Percentiles rank a stretch among this genome's conserved stretches.
Conservation (phyloP, 257 asterid genomes). For the Sherardia arvensis region DNA sequence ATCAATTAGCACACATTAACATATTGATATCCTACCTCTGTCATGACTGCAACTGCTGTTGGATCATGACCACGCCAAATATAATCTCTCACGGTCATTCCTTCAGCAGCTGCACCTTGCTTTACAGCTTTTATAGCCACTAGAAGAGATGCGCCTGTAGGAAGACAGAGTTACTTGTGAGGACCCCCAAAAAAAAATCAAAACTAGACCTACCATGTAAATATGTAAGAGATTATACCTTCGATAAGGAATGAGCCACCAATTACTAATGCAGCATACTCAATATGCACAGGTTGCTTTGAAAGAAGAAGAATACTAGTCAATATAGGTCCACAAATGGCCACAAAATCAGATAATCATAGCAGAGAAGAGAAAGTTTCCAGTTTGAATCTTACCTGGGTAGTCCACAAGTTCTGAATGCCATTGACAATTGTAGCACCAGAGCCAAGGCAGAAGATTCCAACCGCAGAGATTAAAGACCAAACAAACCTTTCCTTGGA, state of each 20-base stretch:
- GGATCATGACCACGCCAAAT: constrained; percentile 99
- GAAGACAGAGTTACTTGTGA: not conserved
- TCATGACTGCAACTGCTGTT: constrained; percentile 97
- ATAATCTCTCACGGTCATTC: constrained; percentile 89
- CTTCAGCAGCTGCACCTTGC: constrained; percentile 97
- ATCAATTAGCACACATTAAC: not conserved
- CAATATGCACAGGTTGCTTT: constrained; percentile 86
- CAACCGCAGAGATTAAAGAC: constrained; percentile 98
- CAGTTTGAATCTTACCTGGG: constrained; percentile 42
- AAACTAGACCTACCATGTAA: not conserved
- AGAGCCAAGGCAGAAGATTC: constrained; percentile 94
- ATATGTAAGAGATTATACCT: constrained; percentile 33
- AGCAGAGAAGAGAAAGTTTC: constrained; percentile 9
- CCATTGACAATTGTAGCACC: constrained; percentile 97
- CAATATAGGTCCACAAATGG: not conserved
- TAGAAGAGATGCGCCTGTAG: constrained; percentile 76
- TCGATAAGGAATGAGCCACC: constrained; percentile 91
- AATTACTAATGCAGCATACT: constrained; percentile 89
- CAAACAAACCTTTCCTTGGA: constrained; percentile 97
- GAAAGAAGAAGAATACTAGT: constrained; percentile 5
- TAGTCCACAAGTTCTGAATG: constrained; percentile 82
- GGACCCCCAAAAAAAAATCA: constrained; percentile 2
- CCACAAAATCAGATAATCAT: not conserved
- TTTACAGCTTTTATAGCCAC: constrained; percentile 90
- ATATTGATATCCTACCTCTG: constrained; percentile 55